Evolutionary conservation across 2,329 filamentous ascomycete genomes (phyloP), one percentile per base, ranked within the genome.

Genomic region (Emergomyces pasteurianus): DNA sequence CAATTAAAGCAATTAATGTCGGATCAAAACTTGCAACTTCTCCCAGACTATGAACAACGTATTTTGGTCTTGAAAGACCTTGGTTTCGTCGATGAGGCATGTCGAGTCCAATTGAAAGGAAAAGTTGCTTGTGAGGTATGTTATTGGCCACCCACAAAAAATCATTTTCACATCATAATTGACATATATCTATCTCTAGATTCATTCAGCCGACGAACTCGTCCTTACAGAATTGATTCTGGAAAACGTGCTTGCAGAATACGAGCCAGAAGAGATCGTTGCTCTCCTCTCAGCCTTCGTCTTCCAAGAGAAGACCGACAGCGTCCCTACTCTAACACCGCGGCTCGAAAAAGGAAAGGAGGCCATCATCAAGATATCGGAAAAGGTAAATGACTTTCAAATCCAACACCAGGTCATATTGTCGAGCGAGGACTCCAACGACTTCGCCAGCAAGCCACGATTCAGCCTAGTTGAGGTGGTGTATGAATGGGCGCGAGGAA

Each of bases 391-490:
- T 72, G 83, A 86, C 43, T 86, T 92, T 58, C 94, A 99, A 77
- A 91, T 89, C 16, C 79, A 89, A 63, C 87, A 95, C 70, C 94
- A 99, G 76, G 92, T 99, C 36, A 92, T 97, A 61, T 84, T 95
- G 62, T 89, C 89, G 0, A 83, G 87, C 1, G 92, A 97, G 60
- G 92, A 96, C 71, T 88, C 87, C 61, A 96, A 95, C 69, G 92
- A 97, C 74, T 96, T 96, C 70, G 88, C 89, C 42, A 90, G 86
- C 62, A 83, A 87, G 60, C 90, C 92, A 1, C 83, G 92, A 10
- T 99, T 99, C 71, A 94, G 92, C 1, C 82, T 99, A 60, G 91
- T 96, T 72, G 94, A 99, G 74, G 94, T 99, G 0, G 95, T 99
- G 40, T 96, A 97, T 72, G 94, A 99, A 74, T 99, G 94, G 94